Base-by-base conservation (phyloP, 2,329 filamentous ascomycete species). In the Leptoxyphium fumago region DNA sequence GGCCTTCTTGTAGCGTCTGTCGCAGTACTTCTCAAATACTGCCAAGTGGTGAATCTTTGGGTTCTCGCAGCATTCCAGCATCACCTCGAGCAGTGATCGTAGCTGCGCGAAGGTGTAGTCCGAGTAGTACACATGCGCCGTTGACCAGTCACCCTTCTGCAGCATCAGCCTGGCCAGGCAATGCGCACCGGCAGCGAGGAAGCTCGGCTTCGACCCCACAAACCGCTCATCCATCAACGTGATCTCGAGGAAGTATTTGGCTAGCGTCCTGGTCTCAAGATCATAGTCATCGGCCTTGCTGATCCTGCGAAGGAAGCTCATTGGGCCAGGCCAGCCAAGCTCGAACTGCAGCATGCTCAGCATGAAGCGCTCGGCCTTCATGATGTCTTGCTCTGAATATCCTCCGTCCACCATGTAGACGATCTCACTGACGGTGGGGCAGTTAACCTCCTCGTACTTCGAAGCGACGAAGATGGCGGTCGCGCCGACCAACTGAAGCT, bases 241-340 rank as follows among this genome's bases (percentile, higher is more conserved):
- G 44, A 96, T 76, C 63, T 98, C 91, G 21, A 98, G 73, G 65
- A 98, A 95, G 67, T 98, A 98, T 67, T 98, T 98, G 55, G 91
- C 87, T 44, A 98, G 70, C 5, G 91, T 96, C 32, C 91, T 78
- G 10, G 89, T 95, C 66, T 98, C 89, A 40, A 94, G 71, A 59
- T 98, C 88, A 59, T 96, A 98, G 59, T 95, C 87, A 60, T 98
- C 91, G 11, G 91, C 91, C 69, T 96, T 96, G 78, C 89, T 96
- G 64, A 96, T 91, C 45, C 89, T 80, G 48, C 91, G 78, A 48
- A 98, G 73, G 66, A 98, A 98, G 69, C 87, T 95, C 89, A 98
- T 95, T 1, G 91, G 91, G 38, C 91, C 91, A n/a, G 91, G 91
- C 82, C 86, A 96, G 43, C 91, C 91, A 43, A 98, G 77, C 65